A percentile compares a stretch with the other conserved stretches of the same genome.
Conservation (phyloP, 345 rosid genomes). For the Boechera divaricarpa region DNA sequence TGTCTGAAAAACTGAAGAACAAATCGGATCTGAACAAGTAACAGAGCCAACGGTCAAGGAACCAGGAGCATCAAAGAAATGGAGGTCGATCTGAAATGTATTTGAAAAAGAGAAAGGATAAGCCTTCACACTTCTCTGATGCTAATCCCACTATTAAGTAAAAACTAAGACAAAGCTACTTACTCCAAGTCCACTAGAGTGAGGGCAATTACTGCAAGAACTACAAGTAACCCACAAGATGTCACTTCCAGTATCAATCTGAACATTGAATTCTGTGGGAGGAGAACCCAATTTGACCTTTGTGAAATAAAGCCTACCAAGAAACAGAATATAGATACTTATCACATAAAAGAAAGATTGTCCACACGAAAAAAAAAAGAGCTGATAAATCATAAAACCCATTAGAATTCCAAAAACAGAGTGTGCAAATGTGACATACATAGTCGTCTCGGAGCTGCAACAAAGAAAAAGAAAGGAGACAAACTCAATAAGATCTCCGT, state of each 20-base stretch:
- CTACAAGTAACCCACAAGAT: constrained; percentile 90
- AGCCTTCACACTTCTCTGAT: constrained; percentile 22
- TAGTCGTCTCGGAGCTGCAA: constrained; percentile 50
- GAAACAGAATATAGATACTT: constrained; percentile 32
- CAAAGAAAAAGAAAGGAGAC: constrained; percentile 37
- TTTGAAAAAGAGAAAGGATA: constrained; percentile 10
- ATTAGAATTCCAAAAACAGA: constrained; percentile 46
- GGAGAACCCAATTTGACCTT: constrained; percentile 95
- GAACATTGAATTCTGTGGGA: constrained; percentile 93
- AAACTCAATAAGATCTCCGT: constrained; percentile 26
- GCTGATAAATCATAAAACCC: constrained; percentile 18
- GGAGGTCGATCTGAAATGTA: constrained; percentile 70
- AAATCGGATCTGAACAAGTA: constrained; percentile 59
- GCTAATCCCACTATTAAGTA: constrained; percentile 7
- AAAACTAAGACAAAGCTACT: constrained; percentile 42
- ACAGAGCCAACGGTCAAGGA: constrained; percentile 73
- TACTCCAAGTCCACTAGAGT: constrained; percentile 90
- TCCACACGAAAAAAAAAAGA: neutral
- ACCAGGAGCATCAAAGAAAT: constrained; percentile 68
- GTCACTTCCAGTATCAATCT: constrained; percentile 98
- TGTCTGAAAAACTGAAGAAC: constrained; percentile 62
- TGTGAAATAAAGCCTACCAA: constrained; percentile 87
- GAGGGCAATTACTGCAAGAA: constrained; percentile 85
- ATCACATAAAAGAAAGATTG: constrained; percentile 24
- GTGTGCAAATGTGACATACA: constrained; percentile 43